Percentiles rank a stretch among this genome's conserved stretches.
Conservation (phyloP, 768 basidiomycete species). For the Kwoniella sp. region DNA sequence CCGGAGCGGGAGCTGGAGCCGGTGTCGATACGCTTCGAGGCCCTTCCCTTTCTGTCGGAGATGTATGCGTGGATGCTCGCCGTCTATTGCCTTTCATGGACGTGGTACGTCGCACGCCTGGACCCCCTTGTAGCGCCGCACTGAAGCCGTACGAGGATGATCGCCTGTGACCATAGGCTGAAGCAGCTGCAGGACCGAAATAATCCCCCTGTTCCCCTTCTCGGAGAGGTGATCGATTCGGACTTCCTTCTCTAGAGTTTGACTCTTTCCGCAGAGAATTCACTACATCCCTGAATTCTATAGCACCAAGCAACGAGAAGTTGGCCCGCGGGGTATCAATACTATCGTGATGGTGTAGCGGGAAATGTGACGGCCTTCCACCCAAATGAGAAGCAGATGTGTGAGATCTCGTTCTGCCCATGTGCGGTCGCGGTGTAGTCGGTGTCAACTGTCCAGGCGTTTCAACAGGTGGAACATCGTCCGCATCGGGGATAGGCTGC, state of each 20-base stretch:
- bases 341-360: constrained; percentile 19
- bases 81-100: constrained; percentile 8
- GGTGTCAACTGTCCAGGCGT: constrained; percentile 14
- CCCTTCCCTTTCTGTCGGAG: constrained; percentile 5
- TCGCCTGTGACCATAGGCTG: constrained; percentile 12
- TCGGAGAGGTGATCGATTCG: constrained; percentile 15
- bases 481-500: constrained; percentile 1
- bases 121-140: constrained; percentile 3
- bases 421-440: constrained; percentile 5
- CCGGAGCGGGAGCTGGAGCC: neutral
- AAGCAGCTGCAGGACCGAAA: constrained; percentile 34
- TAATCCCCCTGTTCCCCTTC: constrained; percentile 38
- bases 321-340: constrained; percentile 50
- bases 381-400: constrained; percentile 11
- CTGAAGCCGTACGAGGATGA: constrained; percentile 22
- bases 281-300: constrained; percentile 93
- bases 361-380: neutral
- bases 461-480: neutral
- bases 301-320: constrained; percentile 81
- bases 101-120: neutral
- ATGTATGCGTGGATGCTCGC: constrained; percentile 14
- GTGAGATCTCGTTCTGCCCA: constrained; percentile 20
- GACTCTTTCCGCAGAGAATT: constrained; percentile 74
- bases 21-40: constrained; percentile 11
- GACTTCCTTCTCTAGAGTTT: constrained; percentile 26